Percentiles rank a stretch among this genome's conserved stretches.
These are phyloP conservation scores for Vicia faba DNA, from an alignment of 306 rosid genomes.

Conservation along the genomic window DNA sequence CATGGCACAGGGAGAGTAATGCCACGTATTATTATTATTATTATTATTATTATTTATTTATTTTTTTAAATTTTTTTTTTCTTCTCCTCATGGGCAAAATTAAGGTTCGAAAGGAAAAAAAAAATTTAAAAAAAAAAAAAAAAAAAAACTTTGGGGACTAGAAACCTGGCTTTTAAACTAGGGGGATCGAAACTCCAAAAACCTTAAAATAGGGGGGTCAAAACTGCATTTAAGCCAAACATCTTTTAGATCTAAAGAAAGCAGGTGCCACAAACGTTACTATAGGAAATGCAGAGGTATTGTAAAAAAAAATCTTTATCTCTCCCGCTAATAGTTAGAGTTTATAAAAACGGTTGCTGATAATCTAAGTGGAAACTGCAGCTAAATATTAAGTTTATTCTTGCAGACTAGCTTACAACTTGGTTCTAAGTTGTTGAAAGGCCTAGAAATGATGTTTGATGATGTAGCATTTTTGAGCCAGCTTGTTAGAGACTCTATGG, in stretches of 20 bases:
- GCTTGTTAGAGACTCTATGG: slow-evolving; percentile 88
- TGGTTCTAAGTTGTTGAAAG: slow-evolving; percentile 94
- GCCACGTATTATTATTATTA: too few species aligned
- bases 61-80: too few species aligned
- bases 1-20: too few species aligned
- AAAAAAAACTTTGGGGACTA: too few species aligned
- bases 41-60: too few species aligned
- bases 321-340: slow-evolving; percentile 13
- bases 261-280: slow-evolving; percentile 93
- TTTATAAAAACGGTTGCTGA: slow-evolving; percentile 7
- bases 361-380: slow-evolving; percentile 20
- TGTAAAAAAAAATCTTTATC: background rate
- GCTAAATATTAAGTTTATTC: slow-evolving; percentile 36
- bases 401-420: slow-evolving; percentile 93
- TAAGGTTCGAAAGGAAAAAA: too few species aligned
- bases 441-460: slow-evolving; percentile 95
- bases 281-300: slow-evolving; percentile 91
- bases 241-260: slow-evolving; percentile 85
- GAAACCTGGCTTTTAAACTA: too few species aligned
- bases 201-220: too few species aligned
- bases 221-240: too few species aligned
- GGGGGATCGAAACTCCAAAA: too few species aligned
- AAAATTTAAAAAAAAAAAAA: too few species aligned
- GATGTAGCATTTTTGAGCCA: slow-evolving; percentile 88
- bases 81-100: too few species aligned